Evolutionary conservation across 768 basidiomycete genomes (phyloP).

Genomic region (Pleurotus giganteus): DNA sequence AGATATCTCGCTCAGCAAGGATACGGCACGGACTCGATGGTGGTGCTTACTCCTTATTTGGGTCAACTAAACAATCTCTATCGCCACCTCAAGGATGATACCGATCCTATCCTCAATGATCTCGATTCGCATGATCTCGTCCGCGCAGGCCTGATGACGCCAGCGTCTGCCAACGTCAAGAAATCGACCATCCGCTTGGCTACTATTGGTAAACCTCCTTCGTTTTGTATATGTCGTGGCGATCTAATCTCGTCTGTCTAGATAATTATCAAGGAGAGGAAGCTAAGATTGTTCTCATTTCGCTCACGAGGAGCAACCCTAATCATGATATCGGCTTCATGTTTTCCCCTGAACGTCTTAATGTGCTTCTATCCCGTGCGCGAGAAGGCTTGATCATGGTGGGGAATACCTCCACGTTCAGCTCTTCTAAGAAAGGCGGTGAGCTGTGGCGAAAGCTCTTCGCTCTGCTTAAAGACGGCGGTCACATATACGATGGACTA

Average conservation of each 20-base stretch:
- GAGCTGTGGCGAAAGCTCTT: conserved; percentile 54
- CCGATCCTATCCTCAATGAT: conserved; percentile 63
- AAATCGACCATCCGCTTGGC: conserved; percentile 55
- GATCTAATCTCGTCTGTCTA: conserved; percentile 18
- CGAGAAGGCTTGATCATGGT: conserved; percentile 64
- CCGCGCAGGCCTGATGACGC: conserved; percentile 50
- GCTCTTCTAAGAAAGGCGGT: conserved; percentile 44
- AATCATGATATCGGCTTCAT: conserved; percentile 66
- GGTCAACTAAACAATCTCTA: conserved; percentile 59
- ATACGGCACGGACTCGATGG: conserved; percentile 57
- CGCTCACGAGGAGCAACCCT: conserved; percentile 59
- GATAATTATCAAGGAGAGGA: conserved; percentile 82
- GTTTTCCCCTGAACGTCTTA: conserved; percentile 65
- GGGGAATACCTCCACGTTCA: conserved; percentile 62
- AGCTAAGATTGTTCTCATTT: conserved; percentile 63
- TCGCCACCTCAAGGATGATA: conserved; percentile 39
- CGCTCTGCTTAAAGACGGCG: conserved; percentile 34
- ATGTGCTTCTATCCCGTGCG: conserved; percentile 69
- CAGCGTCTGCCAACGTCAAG: conserved; percentile 31
- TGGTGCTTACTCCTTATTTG: conserved; percentile 68
- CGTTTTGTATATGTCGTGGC: background rate
- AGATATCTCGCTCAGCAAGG: conserved; percentile 68
- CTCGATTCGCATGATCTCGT: conserved; percentile 58
- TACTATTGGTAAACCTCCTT: conserved; percentile 52
- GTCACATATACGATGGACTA: conserved; percentile 56